Conservation (phyloP, 495 filamentous ascomycete genomes). For the Aspergillus heteromorphus region DNA sequence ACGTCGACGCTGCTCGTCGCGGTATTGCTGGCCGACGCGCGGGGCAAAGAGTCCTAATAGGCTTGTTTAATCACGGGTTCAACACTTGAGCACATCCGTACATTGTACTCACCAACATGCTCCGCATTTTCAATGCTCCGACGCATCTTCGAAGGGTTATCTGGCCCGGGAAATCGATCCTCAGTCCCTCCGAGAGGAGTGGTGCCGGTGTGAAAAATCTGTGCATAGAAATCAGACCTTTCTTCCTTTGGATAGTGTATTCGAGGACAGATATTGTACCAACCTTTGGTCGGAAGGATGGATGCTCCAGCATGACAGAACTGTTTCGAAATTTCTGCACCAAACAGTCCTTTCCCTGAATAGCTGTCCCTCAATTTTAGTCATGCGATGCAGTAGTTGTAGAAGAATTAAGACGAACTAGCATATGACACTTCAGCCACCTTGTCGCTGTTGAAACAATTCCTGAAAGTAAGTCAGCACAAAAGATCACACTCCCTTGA, state of each 20-base stretch:
- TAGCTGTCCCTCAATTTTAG: slow-evolving; percentile 48
- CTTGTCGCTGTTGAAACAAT: slow-evolving; percentile 77
- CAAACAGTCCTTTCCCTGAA: slow-evolving; percentile 85
- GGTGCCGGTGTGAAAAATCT: slow-evolving; percentile 47
- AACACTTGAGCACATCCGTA: background rate
- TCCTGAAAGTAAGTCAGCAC: slow-evolving; percentile 42
- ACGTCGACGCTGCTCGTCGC: slow-evolving; percentile 70
- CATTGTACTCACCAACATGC: slow-evolving; percentile 63
- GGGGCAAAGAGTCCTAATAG: slow-evolving; percentile 60
- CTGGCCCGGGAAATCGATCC: slow-evolving; percentile 66
- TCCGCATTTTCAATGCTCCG: slow-evolving; percentile 80
- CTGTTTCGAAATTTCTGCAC: slow-evolving; percentile 95
- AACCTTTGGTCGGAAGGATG: slow-evolving; percentile 81
- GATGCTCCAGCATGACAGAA: slow-evolving; percentile 82
- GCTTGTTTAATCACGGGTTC: background rate
- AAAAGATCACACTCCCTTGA: background rate
- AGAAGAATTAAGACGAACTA: slow-evolving; percentile 51
- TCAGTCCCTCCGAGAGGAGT: slow-evolving; percentile 50
- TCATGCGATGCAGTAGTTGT: slow-evolving; percentile 10
- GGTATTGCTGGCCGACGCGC: slow-evolving; percentile 64
- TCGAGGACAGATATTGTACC: slow-evolving; percentile 1
- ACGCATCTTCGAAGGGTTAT: slow-evolving; percentile 81
- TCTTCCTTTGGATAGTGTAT: background rate
- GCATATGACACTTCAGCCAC: slow-evolving; percentile 90
- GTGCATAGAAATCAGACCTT: background rate